phyloP scores from a whole-genome alignment of 805 yeast genomes.

The Nakazawaea anatomiae region DNA sequence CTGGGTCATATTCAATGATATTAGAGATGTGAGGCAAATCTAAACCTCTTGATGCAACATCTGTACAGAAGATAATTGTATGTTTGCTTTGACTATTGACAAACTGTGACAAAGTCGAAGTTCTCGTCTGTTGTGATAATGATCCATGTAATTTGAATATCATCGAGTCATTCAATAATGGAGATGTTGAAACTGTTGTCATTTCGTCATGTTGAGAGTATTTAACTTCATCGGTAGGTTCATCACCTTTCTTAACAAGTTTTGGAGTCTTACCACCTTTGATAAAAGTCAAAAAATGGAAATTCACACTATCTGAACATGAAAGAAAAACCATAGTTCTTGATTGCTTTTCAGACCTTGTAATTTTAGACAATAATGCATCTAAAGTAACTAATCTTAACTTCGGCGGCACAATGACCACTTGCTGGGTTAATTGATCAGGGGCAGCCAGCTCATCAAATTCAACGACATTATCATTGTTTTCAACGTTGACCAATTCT shows the following conservation, averaged over 20 bases:
- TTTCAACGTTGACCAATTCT: slow-evolving; percentile 48
- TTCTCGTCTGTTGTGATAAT: slow-evolving; percentile 75
- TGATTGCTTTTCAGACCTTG: slow-evolving; percentile 24
- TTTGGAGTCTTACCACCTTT: slow-evolving; percentile 40
- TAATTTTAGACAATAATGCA: slow-evolving; percentile 51
- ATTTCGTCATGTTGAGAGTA: slow-evolving; percentile 21
- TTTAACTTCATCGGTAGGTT: slow-evolving; percentile 8
- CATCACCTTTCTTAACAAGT: slow-evolving; percentile 22
- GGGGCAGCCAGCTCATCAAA: slow-evolving; percentile 53
- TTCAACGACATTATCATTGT: slow-evolving; percentile 25
- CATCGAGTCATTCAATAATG: slow-evolving; percentile 41
- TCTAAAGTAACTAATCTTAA: slow-evolving; percentile 78
- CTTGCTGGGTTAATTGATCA: slow-evolving; percentile 79
- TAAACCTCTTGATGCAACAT: slow-evolving; percentile 95
- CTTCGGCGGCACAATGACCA: slow-evolving; percentile 87
- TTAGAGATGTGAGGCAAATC: slow-evolving; percentile 84
- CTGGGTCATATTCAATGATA: slow-evolving; percentile 92
- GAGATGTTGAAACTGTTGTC: slow-evolving; percentile 46
- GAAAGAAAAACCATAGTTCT: slow-evolving; percentile 83
- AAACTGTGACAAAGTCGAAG: slow-evolving; percentile 67
- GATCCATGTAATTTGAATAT: slow-evolving; percentile 86
- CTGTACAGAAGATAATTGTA: slow-evolving; percentile 84
- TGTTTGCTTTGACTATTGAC: slow-evolving; percentile 37
- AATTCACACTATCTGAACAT: slow-evolving; percentile 95
- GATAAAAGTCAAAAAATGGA: slow-evolving; percentile 74